Percentiles rank a stretch among this genome's conserved stretches.
These are phyloP conservation scores for Cinnamomum micranthum DNA, from an alignment of 164 flowering plant species.

Conservation along the genomic window DNA sequence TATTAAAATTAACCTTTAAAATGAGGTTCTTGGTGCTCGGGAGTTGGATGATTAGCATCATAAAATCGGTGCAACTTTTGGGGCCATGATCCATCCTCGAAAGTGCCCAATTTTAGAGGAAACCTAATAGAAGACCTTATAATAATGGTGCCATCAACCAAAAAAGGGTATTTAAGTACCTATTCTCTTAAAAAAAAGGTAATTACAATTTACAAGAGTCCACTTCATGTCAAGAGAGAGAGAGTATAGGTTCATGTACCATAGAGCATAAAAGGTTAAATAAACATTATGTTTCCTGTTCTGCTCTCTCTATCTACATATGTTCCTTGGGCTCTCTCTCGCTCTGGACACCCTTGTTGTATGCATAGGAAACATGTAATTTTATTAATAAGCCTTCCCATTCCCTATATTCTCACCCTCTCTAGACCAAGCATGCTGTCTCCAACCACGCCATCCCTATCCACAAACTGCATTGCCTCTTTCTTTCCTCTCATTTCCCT, in stretches of 20 bases:
- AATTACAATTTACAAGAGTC: background rate
- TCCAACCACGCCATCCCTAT: conserved; percentile 18
- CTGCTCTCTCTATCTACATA: conserved; percentile 29
- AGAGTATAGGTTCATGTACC: background rate
- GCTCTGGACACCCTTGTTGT: conserved; percentile 42
- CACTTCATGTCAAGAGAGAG: conserved; percentile 1
- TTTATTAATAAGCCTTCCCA: conserved; percentile 32
- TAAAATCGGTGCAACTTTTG: no score
- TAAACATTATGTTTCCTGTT: conserved; percentile 23
- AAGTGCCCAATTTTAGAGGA: no score
- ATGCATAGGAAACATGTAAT: conserved; percentile 51
- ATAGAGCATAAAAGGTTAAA: conserved; percentile 30
- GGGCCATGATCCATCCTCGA: no score
- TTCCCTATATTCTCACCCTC: conserved; percentile 31
- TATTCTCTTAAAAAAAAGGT: background rate
- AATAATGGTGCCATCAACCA: background rate
- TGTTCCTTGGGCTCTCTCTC: conserved; percentile 15
- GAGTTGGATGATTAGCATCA: no score
- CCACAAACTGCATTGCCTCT: conserved; percentile 13
- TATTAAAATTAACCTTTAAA: no score
- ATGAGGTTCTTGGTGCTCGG: no score
- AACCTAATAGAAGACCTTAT: background rate
- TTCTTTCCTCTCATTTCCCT: background rate
- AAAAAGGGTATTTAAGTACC: background rate
- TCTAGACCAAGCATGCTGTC: conserved; percentile 39